These are phyloP conservation scores for Pogostemon cablin DNA, from an alignment of 257 asterid species.

Conservation along the genomic window DNA sequence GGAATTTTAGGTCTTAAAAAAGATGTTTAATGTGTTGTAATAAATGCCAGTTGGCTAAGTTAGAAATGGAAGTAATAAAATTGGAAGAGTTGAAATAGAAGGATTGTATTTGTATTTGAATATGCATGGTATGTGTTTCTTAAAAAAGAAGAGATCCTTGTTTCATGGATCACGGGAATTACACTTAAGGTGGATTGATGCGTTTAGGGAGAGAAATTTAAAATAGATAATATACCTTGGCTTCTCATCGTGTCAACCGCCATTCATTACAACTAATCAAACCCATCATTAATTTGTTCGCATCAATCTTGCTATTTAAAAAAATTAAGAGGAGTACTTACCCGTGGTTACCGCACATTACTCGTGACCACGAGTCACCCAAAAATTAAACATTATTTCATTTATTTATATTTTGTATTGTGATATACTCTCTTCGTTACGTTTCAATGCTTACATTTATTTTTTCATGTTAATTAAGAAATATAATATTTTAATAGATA, in stretches of 20 bases:
- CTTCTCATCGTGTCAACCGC: slow-evolving; percentile 44
- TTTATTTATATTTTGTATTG: background rate
- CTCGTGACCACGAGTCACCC: no score
- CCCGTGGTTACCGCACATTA: no score
- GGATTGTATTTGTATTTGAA: background rate
- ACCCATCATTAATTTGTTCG: slow-evolving; percentile 32
- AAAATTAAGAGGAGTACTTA: no score
- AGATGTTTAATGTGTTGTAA: slow-evolving; percentile 8
- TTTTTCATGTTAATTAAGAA: no score
- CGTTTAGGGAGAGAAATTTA: slow-evolving; percentile 15
- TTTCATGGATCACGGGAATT: slow-evolving; percentile 73
- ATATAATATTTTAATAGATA: no score
- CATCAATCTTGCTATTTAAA: no score
- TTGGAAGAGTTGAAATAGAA: slow-evolving; percentile 21
- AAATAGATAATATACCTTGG: slow-evolving; percentile 33
- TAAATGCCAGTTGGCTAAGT: slow-evolving; percentile 40
- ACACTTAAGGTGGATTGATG: slow-evolving; percentile 51
- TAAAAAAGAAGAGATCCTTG: slow-evolving; percentile 72
- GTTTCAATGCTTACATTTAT: no score
- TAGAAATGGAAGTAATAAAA: slow-evolving; percentile 34
- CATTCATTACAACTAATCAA: slow-evolving; percentile 37
- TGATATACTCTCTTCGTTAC: no score
- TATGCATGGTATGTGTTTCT: slow-evolving; percentile 21
- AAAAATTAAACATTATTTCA: background rate
- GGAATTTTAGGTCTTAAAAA: slow-evolving; percentile 1